phyloP scores from a whole-genome alignment of 2,329 filamentous ascomycete species.

The Pseudogymnoascus sp. region DNA sequence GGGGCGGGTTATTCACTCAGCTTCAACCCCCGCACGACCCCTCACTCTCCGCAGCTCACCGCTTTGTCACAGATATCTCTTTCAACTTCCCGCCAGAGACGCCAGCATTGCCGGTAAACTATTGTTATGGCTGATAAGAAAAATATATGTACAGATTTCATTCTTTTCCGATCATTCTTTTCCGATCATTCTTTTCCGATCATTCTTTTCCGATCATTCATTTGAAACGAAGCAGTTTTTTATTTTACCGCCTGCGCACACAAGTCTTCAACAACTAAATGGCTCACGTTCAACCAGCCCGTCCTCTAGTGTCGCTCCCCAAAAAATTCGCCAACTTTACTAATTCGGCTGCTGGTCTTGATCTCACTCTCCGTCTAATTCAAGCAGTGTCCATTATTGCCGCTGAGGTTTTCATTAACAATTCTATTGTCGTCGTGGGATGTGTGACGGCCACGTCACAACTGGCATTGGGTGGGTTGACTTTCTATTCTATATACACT shows the following conservation, averaged over 20 bases:
- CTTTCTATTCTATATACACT: neutral
- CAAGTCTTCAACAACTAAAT: neutral
- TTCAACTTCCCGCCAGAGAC: neutral
- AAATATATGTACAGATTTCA: neutral
- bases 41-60: neutral
- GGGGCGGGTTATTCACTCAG: neutral
- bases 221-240: neutral
- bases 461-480: neutral
- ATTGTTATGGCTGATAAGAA: neutral
- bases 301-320: constrained; percentile 12
- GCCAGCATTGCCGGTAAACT: neutral
- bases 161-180: neutral
- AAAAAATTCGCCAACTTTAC: constrained; percentile 22
- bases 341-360: constrained; percentile 19
- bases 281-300: neutral
- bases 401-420: neutral
- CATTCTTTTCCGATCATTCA: neutral
- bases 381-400: constrained; percentile 17
- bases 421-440: neutral
- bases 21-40: neutral
- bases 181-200: neutral
- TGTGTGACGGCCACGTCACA: neutral
- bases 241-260: neutral
- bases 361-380: constrained; percentile 20
- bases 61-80: neutral